Conservation (phyloP, 148 eudicot species). For the Arctostaphylos glauca region DNA sequence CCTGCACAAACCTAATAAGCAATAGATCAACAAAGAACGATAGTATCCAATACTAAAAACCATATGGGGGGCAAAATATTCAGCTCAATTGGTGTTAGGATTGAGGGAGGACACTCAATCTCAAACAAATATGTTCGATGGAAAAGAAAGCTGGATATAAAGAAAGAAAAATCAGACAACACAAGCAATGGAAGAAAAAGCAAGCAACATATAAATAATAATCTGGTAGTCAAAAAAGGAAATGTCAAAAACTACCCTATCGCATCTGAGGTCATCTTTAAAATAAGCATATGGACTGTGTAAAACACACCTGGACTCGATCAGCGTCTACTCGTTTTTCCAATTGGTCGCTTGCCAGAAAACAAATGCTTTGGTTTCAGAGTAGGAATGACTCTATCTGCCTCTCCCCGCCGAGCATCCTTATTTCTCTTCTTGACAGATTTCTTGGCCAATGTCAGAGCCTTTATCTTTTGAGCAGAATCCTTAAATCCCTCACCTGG, state of each 20-base stretch:
- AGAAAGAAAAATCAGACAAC: background rate
- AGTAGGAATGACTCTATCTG: slow-evolving; percentile 63
- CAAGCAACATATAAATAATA: background rate
- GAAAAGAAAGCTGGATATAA: background rate
- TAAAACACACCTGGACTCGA: slow-evolving; percentile 26
- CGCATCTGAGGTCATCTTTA: background rate
- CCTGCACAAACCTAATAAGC: background rate
- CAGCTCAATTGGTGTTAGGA: background rate
- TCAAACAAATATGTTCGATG: background rate
- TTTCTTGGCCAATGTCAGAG: slow-evolving; percentile 47
- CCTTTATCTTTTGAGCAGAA: slow-evolving; percentile 63
- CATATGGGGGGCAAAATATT: background rate
- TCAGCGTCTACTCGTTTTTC: slow-evolving; percentile 81
- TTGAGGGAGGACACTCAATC: background rate
- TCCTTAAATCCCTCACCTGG: slow-evolving; percentile 83
- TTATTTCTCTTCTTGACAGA: slow-evolving; percentile 68
- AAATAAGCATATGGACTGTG: background rate
- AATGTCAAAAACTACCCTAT: background rate
- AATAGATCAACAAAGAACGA: background rate
- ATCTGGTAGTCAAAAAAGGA: background rate
- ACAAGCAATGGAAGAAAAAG: background rate
- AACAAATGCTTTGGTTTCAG: slow-evolving; percentile 76
- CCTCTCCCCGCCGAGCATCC: slow-evolving; percentile 70
- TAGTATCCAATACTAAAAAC: background rate
- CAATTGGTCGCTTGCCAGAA: slow-evolving; percentile 56